Conservation (phyloP, 768 basidiomycete genomes). For the Paxillus rubicundulus region DNA sequence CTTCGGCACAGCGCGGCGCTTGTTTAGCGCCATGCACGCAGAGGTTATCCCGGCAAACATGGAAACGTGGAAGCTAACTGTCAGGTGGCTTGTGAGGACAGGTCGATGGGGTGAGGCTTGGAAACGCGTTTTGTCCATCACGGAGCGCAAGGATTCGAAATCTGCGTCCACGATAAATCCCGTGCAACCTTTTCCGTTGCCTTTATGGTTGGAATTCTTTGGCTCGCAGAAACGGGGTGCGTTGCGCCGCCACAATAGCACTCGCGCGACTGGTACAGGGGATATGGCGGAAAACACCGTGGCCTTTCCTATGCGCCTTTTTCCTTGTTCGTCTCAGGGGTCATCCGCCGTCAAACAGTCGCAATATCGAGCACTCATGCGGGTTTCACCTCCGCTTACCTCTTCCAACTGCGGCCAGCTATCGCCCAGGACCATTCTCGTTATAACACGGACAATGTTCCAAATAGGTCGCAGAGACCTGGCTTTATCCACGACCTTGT, state of each 20-base stretch:
- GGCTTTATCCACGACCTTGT: constrained; percentile 45
- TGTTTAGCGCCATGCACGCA: constrained; percentile 48
- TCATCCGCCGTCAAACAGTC: constrained; percentile 12
- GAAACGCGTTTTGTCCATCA: constrained; percentile 35
- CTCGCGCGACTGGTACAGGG: neutral
- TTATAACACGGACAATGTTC: constrained; percentile 48
- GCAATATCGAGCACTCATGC: constrained; percentile 41
- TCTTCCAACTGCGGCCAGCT: constrained; percentile 33
- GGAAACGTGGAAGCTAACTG: constrained; percentile 56
- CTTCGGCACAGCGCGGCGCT: constrained; percentile 42
- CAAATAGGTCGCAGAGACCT: constrained; percentile 34
- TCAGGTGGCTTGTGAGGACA: constrained; percentile 54
- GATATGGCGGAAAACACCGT: neutral
- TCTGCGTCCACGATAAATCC: constrained; percentile 3
- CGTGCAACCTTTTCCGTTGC: constrained; percentile 35
- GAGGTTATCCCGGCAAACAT: constrained; percentile 42
- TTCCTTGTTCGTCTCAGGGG: constrained; percentile 14
- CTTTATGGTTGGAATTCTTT: constrained; percentile 64
- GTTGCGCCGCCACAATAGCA: constrained; percentile 18
- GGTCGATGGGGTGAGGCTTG: constrained; percentile 62
- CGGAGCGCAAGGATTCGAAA: constrained; percentile 8
- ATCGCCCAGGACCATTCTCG: constrained; percentile 42
- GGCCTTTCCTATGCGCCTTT: constrained; percentile 11
- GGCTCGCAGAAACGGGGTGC: constrained; percentile 40
- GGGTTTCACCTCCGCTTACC: constrained; percentile 38